Base-by-base conservation (phyloP, 306 rosid species). In the Abrus precatorius region DNA sequence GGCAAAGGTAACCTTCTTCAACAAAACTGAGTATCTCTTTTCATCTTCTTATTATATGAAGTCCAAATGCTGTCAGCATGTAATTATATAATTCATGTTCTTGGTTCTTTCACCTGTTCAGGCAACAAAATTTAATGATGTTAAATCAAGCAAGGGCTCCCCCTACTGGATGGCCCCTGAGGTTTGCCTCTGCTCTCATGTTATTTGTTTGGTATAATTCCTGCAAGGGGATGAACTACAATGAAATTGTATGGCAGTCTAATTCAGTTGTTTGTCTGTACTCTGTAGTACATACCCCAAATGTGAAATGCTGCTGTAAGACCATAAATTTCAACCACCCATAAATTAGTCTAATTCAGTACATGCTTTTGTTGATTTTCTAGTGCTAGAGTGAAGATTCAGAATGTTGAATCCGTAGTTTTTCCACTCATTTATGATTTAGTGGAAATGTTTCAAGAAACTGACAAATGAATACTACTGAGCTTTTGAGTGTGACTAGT, bases 121-220 rank as follows among this genome's bases (percentile, higher is more conserved):
- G 92, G 88, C 88, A 49, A 88, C 92, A 29, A 88, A 86, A 68
- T 68, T 88, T 45, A 88, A 88, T 69, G 92, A 86, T 54, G 79
- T 88, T 67, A 88, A 84, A 80, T 88, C 92, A 82, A 84, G 87
- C 78, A 88, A 88, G 82, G 92, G 92, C 80, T 82, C 88, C 78
- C 90, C 92, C 55, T 86, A 75, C 84, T 88, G 92, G 92, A 88
- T 88, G 92, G 92, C 92, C 40, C 92, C 92, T 36, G 92, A 88
- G 92, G 92, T 88, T 73, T 78, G 83, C 54, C 82, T 71, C 78
- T 74, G 33, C 53, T 68, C 82, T 78, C 65, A 57, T 13, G 50
- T 38, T 12, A 62, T 78, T 45, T 73, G 54, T 60, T 65, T 72
- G 47, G 56, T 33, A 32, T 86, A 14, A 52, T 80, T 69, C 76